Evolutionary conservation across 768 basidiomycete species (phyloP).

Genomic region (Tricholoma terreum): DNA sequence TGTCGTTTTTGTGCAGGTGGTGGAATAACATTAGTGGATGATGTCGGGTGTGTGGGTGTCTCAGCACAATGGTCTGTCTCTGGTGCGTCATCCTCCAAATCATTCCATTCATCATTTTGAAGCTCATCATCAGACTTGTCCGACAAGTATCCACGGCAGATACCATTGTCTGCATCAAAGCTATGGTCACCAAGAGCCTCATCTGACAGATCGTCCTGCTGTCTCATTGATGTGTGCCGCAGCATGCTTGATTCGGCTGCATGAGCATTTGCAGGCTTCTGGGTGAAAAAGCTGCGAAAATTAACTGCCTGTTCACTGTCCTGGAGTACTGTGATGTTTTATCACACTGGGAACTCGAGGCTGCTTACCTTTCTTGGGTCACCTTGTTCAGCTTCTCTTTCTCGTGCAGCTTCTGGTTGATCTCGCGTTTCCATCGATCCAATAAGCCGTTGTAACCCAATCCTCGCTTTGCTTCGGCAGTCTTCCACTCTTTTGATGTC

Average conservation of each 20-base stretch:
- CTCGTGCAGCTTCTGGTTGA: slow-evolving; percentile 11
- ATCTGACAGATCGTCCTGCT: neutral
- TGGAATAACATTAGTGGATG: slow-evolving; percentile 4
- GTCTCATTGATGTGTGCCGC: neutral
- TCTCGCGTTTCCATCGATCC: neutral
- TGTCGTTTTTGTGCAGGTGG: slow-evolving; percentile 9
- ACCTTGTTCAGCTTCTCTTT: slow-evolving; percentile 6
- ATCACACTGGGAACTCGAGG: neutral
- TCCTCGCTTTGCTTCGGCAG: slow-evolving; percentile 10
- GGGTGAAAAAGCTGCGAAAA: neutral
- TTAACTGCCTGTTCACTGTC: neutral
- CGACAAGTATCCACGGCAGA: neutral
- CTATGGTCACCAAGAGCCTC: neutral
- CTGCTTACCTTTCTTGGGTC: slow-evolving; percentile 5
- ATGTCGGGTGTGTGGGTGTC: slow-evolving; percentile 5
- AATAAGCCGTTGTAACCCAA: slow-evolving; percentile 12
- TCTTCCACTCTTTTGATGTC: slow-evolving; percentile 12
- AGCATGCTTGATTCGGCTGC: neutral
- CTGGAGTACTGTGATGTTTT: neutral
- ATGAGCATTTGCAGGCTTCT: neutral
- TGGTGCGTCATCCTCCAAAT: neutral
- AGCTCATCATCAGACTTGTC: neutral
- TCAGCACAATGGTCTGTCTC: neutral
- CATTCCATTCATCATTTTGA: neutral
- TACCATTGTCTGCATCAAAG: neutral